These are phyloP conservation scores for Lindgomyces ingoldianus DNA, from an alignment of 495 filamentous ascomycete genomes.

Conservation along the genomic window DNA sequence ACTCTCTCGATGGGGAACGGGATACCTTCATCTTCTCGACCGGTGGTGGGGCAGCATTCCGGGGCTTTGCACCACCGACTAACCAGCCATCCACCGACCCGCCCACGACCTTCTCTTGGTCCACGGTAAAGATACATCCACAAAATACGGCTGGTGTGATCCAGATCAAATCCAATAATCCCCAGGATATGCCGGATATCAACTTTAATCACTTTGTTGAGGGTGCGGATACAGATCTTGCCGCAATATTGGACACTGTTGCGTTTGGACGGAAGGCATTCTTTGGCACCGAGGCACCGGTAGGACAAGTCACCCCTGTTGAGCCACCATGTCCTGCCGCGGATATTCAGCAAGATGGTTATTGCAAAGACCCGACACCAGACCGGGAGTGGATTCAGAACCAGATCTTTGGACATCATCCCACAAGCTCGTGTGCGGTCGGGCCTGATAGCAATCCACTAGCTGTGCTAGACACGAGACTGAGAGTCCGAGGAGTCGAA, in stretches of 20 bases:
- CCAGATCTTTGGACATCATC: slow-evolving; percentile 55
- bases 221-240: not conserved
- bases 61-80: not conserved
- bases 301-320: not conserved
- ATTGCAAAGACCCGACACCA: too few relatives aligned
- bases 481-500: slow-evolving; percentile 51
- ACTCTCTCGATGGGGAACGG: not conserved
- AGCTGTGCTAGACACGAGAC: slow-evolving; percentile 55
- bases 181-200: not conserved
- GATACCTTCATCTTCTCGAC: not conserved
- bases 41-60: not conserved
- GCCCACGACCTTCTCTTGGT: not conserved
- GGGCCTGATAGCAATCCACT: slow-evolving; percentile 49
- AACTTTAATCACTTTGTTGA: not conserved
- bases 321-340: not conserved
- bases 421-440: slow-evolving; percentile 51
- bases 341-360: not conserved
- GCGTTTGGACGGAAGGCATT: not conserved
- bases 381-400: slow-evolving; percentile 42
- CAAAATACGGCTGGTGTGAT: not conserved
- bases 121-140: not conserved
- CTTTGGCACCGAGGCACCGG: not conserved
- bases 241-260: not conserved
- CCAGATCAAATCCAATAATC: not conserved
- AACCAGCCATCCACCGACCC: not conserved